Conservation (phyloP, 1,284 basidiomycete genomes). For the Cryptococcus neoformans region DNA sequence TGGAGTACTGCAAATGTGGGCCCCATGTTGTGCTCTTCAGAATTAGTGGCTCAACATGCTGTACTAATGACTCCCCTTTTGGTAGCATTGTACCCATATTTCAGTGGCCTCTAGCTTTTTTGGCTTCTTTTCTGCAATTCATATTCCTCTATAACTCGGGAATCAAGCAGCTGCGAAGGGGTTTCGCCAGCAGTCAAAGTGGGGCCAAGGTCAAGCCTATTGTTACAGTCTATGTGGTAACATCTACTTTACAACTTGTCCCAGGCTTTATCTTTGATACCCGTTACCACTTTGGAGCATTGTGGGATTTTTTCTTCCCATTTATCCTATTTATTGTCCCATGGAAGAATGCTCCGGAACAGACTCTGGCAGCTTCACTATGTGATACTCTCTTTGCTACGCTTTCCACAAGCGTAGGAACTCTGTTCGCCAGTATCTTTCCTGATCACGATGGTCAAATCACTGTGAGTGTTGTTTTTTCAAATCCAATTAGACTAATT, state of each 20-base stretch:
- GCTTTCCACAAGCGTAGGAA: background rate
- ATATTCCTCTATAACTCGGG: constrained; percentile 30
- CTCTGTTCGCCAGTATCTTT: background rate
- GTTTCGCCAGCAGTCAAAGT: constrained; percentile 18
- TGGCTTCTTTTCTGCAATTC: constrained; percentile 21
- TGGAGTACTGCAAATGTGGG: constrained; percentile 31
- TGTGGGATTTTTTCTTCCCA: constrained; percentile 35
- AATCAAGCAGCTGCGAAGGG: constrained; percentile 13
- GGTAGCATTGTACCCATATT: constrained; percentile 32
- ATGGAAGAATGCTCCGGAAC: constrained; percentile 17
- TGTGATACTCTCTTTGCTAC: constrained; percentile 22
- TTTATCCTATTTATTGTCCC: constrained; percentile 27
- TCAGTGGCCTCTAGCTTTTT: constrained; percentile 24
- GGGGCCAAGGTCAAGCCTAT: constrained; percentile 24
- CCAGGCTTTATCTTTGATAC: constrained; percentile 30
- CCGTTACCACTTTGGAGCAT: constrained; percentile 32
- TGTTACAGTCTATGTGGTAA: constrained; percentile 20
- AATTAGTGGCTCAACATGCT: too few relatives aligned
- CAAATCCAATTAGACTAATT: too few relatives aligned
- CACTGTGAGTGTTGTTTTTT: too few relatives aligned
- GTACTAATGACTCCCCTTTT: background rate
- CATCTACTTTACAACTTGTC: constrained; percentile 27
- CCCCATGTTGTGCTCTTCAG: too few relatives aligned
- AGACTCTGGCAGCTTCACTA: constrained; percentile 27
- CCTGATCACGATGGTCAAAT: too few relatives aligned